Evolutionary conservation across 169 alveolate genomes (phyloP).

Genomic region (Toxoplasma gondii): DNA sequence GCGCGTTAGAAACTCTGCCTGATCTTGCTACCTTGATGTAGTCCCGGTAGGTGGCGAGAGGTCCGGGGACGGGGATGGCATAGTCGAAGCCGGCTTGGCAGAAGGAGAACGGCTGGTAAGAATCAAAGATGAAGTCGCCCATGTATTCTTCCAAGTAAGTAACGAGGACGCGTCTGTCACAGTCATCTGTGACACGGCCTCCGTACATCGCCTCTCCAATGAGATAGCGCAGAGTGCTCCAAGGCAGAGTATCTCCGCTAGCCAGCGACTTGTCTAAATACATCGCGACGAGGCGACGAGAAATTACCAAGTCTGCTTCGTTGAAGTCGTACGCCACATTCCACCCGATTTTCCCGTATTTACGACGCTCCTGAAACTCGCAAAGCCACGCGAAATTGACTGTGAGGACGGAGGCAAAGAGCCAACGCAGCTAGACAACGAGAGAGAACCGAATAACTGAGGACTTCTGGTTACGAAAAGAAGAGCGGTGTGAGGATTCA

Average conservation of each 20-base stretch:
- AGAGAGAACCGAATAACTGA: too few relatives aligned
- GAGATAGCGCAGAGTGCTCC: constrained; percentile 80
- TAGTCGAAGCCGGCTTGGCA: constrained; percentile 66
- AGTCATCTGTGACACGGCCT: constrained; percentile 96
- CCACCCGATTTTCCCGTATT: constrained; percentile 95
- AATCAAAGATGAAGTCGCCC: constrained; percentile 94
- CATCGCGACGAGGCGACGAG: constrained; percentile 83
- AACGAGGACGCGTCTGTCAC: constrained; percentile 89
- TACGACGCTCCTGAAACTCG: constrained; percentile 84
- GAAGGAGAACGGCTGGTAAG: constrained; percentile 90
- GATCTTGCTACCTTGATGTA: constrained; percentile 72
- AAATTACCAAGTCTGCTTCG: constrained; percentile 91
- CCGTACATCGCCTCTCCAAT: constrained; percentile 96
- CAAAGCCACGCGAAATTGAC: neutral
- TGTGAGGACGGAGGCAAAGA: neutral
- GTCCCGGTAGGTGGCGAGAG: constrained; percentile 79
- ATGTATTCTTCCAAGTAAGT: constrained; percentile 80
- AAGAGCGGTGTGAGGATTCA: too few relatives aligned
- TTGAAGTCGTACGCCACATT: constrained; percentile 93
- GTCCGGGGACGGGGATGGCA: constrained; percentile 80
- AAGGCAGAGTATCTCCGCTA: constrained; percentile 22
- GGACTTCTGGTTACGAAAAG: too few relatives aligned
- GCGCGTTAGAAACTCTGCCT: neutral
- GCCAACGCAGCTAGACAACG: neutral
- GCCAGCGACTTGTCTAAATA: constrained; percentile 57